These are phyloP conservation scores for Casaregolazyma suthepensis DNA, from an alignment of 1,139 yeast genomes.

Conservation along the genomic window DNA sequence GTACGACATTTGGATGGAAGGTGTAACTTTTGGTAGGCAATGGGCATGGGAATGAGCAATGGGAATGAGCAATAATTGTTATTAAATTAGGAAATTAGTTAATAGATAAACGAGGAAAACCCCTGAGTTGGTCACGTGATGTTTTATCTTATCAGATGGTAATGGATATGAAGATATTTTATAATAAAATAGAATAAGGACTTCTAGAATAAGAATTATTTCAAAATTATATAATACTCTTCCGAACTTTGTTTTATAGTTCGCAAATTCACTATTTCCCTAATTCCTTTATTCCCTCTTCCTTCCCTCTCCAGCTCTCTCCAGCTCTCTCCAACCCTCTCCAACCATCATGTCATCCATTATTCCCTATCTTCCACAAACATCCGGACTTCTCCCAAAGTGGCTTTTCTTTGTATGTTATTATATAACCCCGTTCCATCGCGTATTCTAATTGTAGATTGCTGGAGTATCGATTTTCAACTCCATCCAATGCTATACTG, in stretches of 20 bases:
- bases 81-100: no score
- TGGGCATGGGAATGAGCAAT: no score
- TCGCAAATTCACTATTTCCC: no score
- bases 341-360: conserved; percentile 8
- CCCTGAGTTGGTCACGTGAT: neutral
- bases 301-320: neutral
- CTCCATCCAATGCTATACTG: conserved; percentile 78
- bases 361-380: conserved; percentile 33
- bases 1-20: no score
- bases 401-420: conserved; percentile 54
- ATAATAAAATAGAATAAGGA: no score
- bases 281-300: neutral
- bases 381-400: conserved; percentile 54
- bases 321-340: neutral
- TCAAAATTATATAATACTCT: no score
- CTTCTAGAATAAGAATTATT: no score
- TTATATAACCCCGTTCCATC: neutral
- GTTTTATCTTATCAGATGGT: neutral
- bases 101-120: neutral
- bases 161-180: neutral
- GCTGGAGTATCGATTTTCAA: conserved; percentile 88
- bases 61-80: no score
- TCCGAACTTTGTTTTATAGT: no score
- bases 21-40: no score
- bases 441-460: conserved; percentile 35